These are phyloP conservation scores for Hibiscus syriacus DNA, from an alignment of 345 rosid genomes.

Conservation along the genomic window DNA sequence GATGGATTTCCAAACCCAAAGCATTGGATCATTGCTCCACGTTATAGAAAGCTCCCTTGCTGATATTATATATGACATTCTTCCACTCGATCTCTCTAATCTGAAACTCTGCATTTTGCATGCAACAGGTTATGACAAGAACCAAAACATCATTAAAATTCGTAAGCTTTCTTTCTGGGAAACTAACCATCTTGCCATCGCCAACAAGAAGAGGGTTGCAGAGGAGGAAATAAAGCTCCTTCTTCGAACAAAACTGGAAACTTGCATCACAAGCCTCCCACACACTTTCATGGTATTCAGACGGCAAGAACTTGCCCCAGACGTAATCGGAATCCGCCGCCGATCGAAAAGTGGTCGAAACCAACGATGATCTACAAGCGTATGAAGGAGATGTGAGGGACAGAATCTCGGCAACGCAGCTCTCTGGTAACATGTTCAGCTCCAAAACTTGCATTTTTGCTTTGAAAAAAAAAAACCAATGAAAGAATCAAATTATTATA, in stretches of 20 bases:
- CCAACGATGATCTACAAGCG: conserved; percentile 34
- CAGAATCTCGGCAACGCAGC: too few relatives aligned
- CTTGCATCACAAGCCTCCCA: conserved; percentile 14
- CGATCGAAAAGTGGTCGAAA: conserved; percentile 40
- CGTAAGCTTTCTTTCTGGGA: neutral
- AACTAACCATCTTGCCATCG: conserved; percentile 37
- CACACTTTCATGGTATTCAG: conserved; percentile 21
- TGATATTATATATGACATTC: too few relatives aligned
- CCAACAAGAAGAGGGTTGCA: too few relatives aligned
- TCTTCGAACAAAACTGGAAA: conserved; percentile 38
- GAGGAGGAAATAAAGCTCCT: conserved; percentile 39
- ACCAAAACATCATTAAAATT: neutral
- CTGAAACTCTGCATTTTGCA: conserved; percentile 32
- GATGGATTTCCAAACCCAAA: conserved; percentile 49
- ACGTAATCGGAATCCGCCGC: conserved; percentile 47
- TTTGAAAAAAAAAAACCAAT: too few relatives aligned
- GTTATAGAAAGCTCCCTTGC: conserved; percentile 56
- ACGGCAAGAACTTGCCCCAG: conserved; percentile 49
- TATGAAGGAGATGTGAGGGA: conserved; percentile 61
- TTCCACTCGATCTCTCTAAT: too few relatives aligned
- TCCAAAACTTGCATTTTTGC: neutral
- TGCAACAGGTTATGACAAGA: neutral
- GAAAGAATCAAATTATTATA: too few relatives aligned
- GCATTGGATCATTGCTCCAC: conserved; percentile 34
- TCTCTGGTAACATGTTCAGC: conserved; percentile 34